Evolutionary conservation across 345 rosid genomes (phyloP), one percentile per base, ranked within the genome.

Genomic region (Aquilaria yunnanensis): DNA sequence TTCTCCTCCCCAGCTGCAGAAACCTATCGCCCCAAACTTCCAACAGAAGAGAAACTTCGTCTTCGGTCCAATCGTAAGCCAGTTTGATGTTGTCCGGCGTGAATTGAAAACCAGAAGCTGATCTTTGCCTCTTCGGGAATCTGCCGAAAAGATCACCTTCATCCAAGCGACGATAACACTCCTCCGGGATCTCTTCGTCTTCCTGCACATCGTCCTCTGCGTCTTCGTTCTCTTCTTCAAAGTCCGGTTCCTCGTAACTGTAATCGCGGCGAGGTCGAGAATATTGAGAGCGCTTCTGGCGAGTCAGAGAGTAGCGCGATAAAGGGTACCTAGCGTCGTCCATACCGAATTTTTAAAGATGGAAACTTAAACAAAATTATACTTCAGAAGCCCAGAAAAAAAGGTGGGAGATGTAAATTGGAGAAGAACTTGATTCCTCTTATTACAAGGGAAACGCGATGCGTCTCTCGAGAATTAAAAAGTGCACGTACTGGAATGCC

Each of bases 1-100:
- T 95, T 80, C 86, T 94, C 66, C 92, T 79, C 67, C 96, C 91
- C 63, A 81, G 83, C 61, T 82, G 92, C 74, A 94, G 70, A 61
- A 88, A 90, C 59, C 88, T 85, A 37, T 90, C 96, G 0, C 97
- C 96, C 99, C 97, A 94, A 16, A 94, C 83, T 45, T 94, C 96
- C 30, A 90, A 69, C 67, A 90, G 70, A 57, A 88, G 87, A 70
- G 82, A 76, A 6, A 90, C 86, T 64, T 94, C 99, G 30, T 72
- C 83, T 77, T 88, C 96, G 30, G 85, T 86, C 99, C 96, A 94
- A 64, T 87, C 97, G 77, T 84, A 54, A 67, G 74, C 41, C 69
- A 77, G 73, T 80, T 88, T 37, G 74, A 53, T 30, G 51, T 31
- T 46, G 31, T 54, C 67, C 45, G 57, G 81, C 79, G 9, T 75